Base-by-base conservation (phyloP, 495 filamentous ascomycete species). In the Lophiotrema nucula region DNA sequence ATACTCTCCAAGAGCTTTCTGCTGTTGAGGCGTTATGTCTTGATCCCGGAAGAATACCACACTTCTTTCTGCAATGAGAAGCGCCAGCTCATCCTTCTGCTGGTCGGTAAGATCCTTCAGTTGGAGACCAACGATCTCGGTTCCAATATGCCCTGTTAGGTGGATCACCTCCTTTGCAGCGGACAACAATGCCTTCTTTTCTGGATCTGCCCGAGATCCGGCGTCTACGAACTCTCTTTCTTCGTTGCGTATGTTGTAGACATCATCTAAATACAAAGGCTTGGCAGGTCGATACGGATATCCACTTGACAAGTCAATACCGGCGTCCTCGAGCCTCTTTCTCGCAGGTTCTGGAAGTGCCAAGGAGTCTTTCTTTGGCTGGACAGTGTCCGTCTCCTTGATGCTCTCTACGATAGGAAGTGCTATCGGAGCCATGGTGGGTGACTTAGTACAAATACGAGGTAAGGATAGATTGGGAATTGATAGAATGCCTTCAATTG, bases 21-120 rank as follows among this genome's bases (percentile, higher is more conserved):
- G 86, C 62, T 89, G 77, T 60, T 88, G 83, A 1, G 86, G 85
- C 5, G 77, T 76, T 39, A 90, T 73, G 50, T 88, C 84, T 62
- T 90, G 87, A 57, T 88, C 77, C 4, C 87, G 76, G 73, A 89
- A 86, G 70, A 90, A 89, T 27, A 89, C 86, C 11, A 90, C 86
- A 52, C 84, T 86, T 25, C 87, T 73, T 68, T 88, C 85, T 2
- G 87, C 85, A 56, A 89, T 84, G 49, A 89, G 69, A 24, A 89
- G 71, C 0, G 79, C 86, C n/a, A 89, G 71, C 62, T 89, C 87
- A 65, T 88, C 85, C 49, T 77, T 83, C 53, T 88, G 85, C 68
- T 83, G 77, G 42, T 81, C 73, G 0, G 81, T 86, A 28, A 88
- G 71, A 51, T 88, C 84, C 52, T 86, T 88, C 23, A 88, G 69